These are phyloP conservation scores for Erysiphe pulchra DNA, from an alignment of 2,329 filamentous ascomycete species.

Conservation along the genomic window DNA sequence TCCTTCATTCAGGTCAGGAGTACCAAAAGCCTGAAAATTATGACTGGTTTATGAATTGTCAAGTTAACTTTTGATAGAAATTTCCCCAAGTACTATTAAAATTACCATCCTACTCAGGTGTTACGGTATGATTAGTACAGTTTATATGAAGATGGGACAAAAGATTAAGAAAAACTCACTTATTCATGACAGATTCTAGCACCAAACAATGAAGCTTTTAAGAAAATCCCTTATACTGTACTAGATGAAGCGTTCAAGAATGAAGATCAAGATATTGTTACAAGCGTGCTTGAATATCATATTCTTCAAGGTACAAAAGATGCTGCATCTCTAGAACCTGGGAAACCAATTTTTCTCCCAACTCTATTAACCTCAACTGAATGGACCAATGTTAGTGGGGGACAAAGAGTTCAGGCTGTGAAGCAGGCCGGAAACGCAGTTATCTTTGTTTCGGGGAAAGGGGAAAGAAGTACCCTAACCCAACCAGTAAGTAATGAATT, in stretches of 20 bases:
- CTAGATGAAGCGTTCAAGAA: constrained; percentile 10
- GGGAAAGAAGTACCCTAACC: constrained; percentile 18
- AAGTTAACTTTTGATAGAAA: constrained; percentile 14
- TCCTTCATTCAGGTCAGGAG: constrained; percentile 17
- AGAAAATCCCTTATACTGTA: constrained; percentile 14
- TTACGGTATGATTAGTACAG: constrained; percentile 16
- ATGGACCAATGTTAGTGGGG: constrained; percentile 23
- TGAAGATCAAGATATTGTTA: constrained; percentile 15
- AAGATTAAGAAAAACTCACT: not conserved
- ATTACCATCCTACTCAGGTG: constrained; percentile 18
- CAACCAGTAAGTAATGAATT: constrained; percentile 9
- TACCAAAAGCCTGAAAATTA: not conserved
- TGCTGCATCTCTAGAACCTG: constrained; percentile 10
- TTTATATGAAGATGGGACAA: not conserved
- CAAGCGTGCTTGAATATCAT: constrained; percentile 15
- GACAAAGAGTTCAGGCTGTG: constrained; percentile 20
- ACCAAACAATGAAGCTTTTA: constrained; percentile 15
- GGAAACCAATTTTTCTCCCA: constrained; percentile 17
- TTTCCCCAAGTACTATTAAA: constrained; percentile 21
- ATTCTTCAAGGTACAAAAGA: constrained; percentile 13
- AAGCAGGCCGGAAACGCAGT: constrained; percentile 19
- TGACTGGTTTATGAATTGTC: not conserved
- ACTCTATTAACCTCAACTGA: constrained; percentile 18
- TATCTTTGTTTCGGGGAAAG: constrained; percentile 17
- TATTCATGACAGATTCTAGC: constrained; percentile 14